These are phyloP conservation scores for Penicillium atrosanguineum DNA, from an alignment of 495 filamentous ascomycete genomes.

Conservation along the genomic window DNA sequence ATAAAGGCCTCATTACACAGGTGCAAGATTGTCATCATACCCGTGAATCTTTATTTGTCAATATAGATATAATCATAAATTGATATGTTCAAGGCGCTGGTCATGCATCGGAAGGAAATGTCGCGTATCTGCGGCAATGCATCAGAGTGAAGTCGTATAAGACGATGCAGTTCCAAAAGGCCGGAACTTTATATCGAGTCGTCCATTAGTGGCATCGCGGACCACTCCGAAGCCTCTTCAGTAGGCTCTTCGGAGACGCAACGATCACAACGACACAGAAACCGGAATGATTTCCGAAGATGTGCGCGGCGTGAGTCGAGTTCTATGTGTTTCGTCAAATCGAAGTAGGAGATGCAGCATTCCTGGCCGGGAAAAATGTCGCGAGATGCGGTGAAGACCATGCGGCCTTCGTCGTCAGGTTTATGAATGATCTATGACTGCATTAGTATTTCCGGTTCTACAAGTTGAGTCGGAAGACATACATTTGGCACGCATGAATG, in stretches of 20 bases:
- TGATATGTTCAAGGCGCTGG: neutral
- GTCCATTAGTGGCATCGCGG: slow-evolving; percentile 19
- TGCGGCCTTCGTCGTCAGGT: slow-evolving; percentile 32
- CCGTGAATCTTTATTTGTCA: neutral
- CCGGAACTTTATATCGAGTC: neutral
- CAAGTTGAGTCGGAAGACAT: neutral
- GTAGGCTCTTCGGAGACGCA: slow-evolving; percentile 28
- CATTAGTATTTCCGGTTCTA: slow-evolving; percentile 2
- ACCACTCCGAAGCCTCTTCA: slow-evolving; percentile 11
- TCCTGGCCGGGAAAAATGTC: slow-evolving; percentile 38
- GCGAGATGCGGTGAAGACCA: slow-evolving; percentile 36
- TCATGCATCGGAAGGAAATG: neutral
- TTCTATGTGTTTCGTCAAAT: slow-evolving; percentile 25
- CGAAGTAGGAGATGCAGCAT: slow-evolving; percentile 44
- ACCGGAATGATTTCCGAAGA: slow-evolving; percentile 32
- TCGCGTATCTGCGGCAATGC: neutral
- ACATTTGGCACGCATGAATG: slow-evolving; percentile 43
- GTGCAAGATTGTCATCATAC: neutral
- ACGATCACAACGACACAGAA: slow-evolving; percentile 32
- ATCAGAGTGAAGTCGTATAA: neutral
- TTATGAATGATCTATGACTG: slow-evolving; percentile 32
- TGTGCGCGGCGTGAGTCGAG: slow-evolving; percentile 26
- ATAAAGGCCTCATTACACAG: neutral
- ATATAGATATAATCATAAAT: neutral
- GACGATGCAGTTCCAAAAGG: neutral